Evolutionary conservation across 805 yeast genomes (phyloP).

Genomic region (Komagataella phaffii): DNA sequence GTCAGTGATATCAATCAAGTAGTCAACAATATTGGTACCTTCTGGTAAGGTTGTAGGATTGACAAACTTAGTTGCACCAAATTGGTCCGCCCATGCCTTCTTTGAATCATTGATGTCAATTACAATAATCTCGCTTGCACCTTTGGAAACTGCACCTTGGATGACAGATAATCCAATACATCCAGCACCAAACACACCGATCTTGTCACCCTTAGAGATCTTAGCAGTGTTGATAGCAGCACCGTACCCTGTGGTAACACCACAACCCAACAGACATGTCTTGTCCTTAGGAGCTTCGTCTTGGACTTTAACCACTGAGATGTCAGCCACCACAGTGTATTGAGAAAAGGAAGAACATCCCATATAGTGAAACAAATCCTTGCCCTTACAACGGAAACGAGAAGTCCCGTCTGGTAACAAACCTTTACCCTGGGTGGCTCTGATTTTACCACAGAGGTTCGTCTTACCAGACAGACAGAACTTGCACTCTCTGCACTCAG

Average conservation of each 20-base stretch:
- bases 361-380: conserved; percentile 85
- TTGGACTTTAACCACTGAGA: conserved; percentile 87
- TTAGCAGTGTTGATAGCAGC: conserved; percentile 92
- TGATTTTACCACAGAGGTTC: conserved; percentile 87
- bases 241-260: conserved; percentile 97
- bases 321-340: conserved; percentile 96
- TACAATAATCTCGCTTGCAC: conserved; percentile 72
- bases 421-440: conserved; percentile 98
- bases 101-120: conserved; percentile 80
- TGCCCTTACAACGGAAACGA: conserved; percentile 79
- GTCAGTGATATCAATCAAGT: conserved; percentile 80
- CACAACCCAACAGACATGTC: conserved; percentile 92
- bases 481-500: conserved; percentile 92
- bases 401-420: conserved; percentile 97
- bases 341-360: conserved; percentile 96
- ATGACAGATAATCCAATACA: conserved; percentile 94
- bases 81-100: conserved; percentile 72
- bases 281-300: conserved; percentile 73
- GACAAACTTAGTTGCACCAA: conserved; percentile 92
- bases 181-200: conserved; percentile 97
- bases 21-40: conserved; percentile 67
- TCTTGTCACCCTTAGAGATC: conserved; percentile 81
- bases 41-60: conserved; percentile 71
- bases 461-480: conserved; percentile 94
- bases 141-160: conserved; percentile 82